Conservation (phyloP, 2,329 filamentous ascomycete genomes). For the Colletotrichum shisoi region DNA sequence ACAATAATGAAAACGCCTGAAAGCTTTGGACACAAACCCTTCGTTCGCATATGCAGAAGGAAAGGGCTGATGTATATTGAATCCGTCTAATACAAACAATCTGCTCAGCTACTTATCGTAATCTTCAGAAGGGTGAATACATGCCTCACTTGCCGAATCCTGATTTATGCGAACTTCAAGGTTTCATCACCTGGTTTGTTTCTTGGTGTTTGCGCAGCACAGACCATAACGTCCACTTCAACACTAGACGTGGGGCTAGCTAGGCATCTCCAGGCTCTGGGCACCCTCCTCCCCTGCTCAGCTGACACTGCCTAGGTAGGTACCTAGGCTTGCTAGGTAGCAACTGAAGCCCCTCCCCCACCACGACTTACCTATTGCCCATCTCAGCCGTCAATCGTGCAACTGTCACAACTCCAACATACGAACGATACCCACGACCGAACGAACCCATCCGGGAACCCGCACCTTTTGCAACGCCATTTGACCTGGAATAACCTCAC, state of each 20-base stretch:
- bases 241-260: constrained; percentile 9
- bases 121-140: background rate
- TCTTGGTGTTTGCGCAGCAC: constrained; percentile 8
- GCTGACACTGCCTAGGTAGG: background rate
- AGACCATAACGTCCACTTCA: background rate
- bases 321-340: too few species aligned
- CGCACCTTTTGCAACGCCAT: constrained; percentile 12
- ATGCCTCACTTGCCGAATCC: background rate
- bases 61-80: constrained; percentile 7
- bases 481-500: background rate
- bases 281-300: constrained; percentile 15
- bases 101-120: background rate
- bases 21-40: constrained; percentile 13
- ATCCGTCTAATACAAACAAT: constrained; percentile 8
- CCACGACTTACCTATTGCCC: constrained; percentile 21
- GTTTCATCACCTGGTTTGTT: background rate
- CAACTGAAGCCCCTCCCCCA: constrained; percentile 34
- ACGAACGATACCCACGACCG: constrained; percentile 9
- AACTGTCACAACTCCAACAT: constrained; percentile 18
- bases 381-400: constrained; percentile 12
- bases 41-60: background rate
- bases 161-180: background rate
- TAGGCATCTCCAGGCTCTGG: background rate
- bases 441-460: background rate
- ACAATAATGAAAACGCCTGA: constrained; percentile 37